phyloP scores from a whole-genome alignment of 306 rosid genomes.

The Lathyrus oleraceus region DNA sequence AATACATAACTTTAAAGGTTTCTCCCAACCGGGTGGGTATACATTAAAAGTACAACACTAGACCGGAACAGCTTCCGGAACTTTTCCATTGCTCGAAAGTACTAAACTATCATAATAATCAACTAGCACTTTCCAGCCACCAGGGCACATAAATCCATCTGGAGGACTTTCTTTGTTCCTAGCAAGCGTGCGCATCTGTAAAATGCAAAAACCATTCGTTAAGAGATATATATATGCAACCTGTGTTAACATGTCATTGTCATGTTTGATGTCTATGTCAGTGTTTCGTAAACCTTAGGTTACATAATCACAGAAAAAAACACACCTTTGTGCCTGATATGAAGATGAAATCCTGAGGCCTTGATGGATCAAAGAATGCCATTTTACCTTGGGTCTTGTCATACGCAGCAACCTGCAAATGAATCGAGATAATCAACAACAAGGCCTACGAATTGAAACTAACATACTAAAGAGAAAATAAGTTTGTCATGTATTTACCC shows the following conservation, averaged over 20 bases:
- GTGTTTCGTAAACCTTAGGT: background rate
- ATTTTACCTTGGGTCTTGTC: constrained; percentile 91
- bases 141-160: constrained; percentile 97
- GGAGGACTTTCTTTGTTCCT: constrained; percentile 94
- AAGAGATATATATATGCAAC: background rate
- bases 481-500: constrained; percentile 56
- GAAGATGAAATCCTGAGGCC: constrained; percentile 89
- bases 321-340: constrained; percentile 98
- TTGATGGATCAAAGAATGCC: constrained; percentile 97
- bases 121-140: constrained; percentile 93
- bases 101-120: constrained; percentile 89
- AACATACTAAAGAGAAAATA: background rate
- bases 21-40: constrained; percentile 49
- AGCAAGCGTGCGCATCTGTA: constrained; percentile 92
- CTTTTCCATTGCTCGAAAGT: constrained; percentile 48
- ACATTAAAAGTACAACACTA: constrained; percentile 49
- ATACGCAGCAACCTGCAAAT: constrained; percentile 93
- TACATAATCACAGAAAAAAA: background rate
- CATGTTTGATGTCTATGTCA: background rate
- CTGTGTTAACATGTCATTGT: background rate
- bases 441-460: background rate
- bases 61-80: constrained; percentile 79
- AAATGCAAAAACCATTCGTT: constrained; percentile 24
- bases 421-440: constrained; percentile 30
- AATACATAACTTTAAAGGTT: constrained; percentile 41